Evolutionary conservation across 352 stramenopile genomes (phyloP).

Genomic region (Globisporangium polare): DNA sequence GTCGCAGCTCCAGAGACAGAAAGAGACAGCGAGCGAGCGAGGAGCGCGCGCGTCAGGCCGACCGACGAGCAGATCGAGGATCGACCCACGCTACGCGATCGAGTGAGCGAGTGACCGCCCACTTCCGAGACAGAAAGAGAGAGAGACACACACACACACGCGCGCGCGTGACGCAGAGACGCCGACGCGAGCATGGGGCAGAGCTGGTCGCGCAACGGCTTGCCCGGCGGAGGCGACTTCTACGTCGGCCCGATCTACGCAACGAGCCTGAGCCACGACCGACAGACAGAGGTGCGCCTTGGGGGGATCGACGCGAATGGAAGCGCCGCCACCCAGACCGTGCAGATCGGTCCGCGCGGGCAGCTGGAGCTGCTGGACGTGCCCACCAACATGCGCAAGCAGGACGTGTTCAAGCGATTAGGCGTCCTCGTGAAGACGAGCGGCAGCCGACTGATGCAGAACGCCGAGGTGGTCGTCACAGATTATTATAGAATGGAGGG

Average conservation of each 20-base stretch:
- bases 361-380: constrained; percentile 69
- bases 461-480: constrained; percentile 73
- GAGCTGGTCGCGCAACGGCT: constrained; percentile 48
- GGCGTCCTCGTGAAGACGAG: constrained; percentile 80
- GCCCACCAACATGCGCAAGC: constrained; percentile 37
- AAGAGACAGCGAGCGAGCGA: constrained; percentile 6
- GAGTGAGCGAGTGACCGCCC: neutral
- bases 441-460: constrained; percentile 82
- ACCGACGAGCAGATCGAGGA: neutral
- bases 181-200: constrained; percentile 45
- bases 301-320: constrained; percentile 33
- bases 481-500: constrained; percentile 80
- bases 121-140: neutral
- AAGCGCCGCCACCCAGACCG: constrained; percentile 33
- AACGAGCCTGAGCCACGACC: constrained; percentile 81
- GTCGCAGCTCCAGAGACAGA: neutral
- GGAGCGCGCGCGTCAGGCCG: neutral
- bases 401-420: constrained; percentile 79
- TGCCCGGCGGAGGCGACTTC: constrained; percentile 66
- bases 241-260: constrained; percentile 83
- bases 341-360: constrained; percentile 64
- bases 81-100: neutral
- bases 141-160: neutral
- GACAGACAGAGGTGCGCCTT: constrained; percentile 79
- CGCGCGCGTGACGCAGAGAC: neutral